Conservation (phyloP, 352 stramenopile genomes). For the Globisporangium alternatum region DNA sequence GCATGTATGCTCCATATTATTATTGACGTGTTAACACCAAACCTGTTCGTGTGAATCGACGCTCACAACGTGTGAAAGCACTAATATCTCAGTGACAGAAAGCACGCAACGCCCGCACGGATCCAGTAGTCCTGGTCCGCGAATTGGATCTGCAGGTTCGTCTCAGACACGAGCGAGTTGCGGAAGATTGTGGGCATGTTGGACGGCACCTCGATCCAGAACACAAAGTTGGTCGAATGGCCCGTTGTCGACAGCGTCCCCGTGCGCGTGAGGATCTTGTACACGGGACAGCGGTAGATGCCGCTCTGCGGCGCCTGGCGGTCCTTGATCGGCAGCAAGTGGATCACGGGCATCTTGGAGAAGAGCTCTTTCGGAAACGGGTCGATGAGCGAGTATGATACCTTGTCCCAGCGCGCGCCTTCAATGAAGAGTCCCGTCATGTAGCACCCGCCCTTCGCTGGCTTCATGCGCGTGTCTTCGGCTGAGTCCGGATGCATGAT, state of each 20-base stretch:
- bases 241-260: conserved; percentile 95
- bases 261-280: conserved; percentile 93
- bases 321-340: conserved; percentile 82
- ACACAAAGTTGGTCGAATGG: conserved; percentile 97
- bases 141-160: conserved; percentile 88
- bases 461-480: conserved; percentile 31
- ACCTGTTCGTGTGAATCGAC: too few species aligned
- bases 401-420: conserved; percentile 83
- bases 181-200: conserved; percentile 75
- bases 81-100: conserved; percentile 93
- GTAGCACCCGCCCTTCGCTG: conserved; percentile 76
- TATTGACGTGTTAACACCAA: too few species aligned
- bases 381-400: conserved; percentile 79
- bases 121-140: conserved; percentile 95
- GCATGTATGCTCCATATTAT: too few species aligned
- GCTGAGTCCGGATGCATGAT: conserved; percentile 60
- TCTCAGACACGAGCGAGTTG: conserved; percentile 92
- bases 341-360: conserved; percentile 88
- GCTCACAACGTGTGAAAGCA: not conserved
- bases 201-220: conserved; percentile 95
- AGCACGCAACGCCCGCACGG: conserved; percentile 93
- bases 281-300: conserved; percentile 93
- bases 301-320: conserved; percentile 68
- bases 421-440: conserved; percentile 90
- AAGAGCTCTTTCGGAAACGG: conserved; percentile 92